phyloP scores from a whole-genome alignment of 73 alveolate species.

The Uronychia setigera region DNA sequence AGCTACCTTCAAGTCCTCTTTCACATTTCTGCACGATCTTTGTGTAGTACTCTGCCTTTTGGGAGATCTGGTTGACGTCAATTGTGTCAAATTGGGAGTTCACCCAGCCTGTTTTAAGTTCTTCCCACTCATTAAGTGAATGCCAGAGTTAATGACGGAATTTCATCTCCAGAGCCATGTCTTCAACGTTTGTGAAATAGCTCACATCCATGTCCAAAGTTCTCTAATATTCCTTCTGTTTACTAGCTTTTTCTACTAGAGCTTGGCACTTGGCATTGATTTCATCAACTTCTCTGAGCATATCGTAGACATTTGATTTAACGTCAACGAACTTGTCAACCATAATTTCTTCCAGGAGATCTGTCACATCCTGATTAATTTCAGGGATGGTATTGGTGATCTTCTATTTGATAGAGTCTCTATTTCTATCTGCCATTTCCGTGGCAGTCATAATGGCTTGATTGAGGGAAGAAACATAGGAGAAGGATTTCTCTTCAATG shows the following conservation, averaged over 20 bases:
- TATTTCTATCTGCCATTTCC: slow-evolving; percentile 40
- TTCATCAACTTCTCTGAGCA: slow-evolving; percentile 40
- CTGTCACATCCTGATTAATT: slow-evolving; percentile 24
- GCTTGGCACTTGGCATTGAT: slow-evolving; percentile 53
- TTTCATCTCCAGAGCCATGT: slow-evolving; percentile 50
- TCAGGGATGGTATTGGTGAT: slow-evolving; percentile 51
- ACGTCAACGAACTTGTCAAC: slow-evolving; percentile 40
- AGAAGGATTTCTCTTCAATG: slow-evolving; percentile 48
- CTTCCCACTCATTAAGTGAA: slow-evolving; percentile 72
- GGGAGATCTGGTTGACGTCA: slow-evolving; percentile 71
- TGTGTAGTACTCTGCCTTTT: slow-evolving; percentile 81
- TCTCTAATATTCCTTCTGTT: slow-evolving; percentile 53
- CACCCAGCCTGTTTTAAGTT: slow-evolving; percentile 61
- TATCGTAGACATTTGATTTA: slow-evolving; percentile 25
- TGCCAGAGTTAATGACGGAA: slow-evolving; percentile 72
- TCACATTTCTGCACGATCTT: slow-evolving; percentile 84
- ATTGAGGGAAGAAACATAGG: slow-evolving; percentile 29
- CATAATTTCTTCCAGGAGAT: slow-evolving; percentile 12
- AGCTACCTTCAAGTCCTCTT: slow-evolving; percentile 66
- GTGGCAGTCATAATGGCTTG: slow-evolving; percentile 43
- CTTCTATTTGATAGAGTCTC: slow-evolving; percentile 24
- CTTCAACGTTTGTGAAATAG: slow-evolving; percentile 56
- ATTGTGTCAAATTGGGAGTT: slow-evolving; percentile 70
- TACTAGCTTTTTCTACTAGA: slow-evolving; percentile 63
- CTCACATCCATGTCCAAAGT: slow-evolving; percentile 71